These are phyloP conservation scores for Fusarium stilboides DNA, from an alignment of 2,329 filamentous ascomycete species.

Conservation along the genomic window DNA sequence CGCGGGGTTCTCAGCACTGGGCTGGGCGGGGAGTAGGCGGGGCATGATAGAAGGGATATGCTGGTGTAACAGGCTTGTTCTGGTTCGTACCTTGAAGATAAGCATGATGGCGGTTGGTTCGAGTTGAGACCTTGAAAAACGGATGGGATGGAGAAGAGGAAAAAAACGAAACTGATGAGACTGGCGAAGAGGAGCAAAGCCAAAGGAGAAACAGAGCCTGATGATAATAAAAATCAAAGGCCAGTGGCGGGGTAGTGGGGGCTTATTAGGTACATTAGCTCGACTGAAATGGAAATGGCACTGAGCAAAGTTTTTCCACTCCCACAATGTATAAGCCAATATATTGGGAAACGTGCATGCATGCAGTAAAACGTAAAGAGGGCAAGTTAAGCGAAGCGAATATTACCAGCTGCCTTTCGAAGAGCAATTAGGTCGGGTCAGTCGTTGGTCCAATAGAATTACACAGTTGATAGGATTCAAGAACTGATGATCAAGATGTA, in stretches of 20 bases:
- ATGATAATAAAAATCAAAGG: conserved; percentile 49
- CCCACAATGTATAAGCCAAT: conserved; percentile 10
- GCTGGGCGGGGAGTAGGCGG: conserved; percentile 15
- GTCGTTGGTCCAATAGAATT: conserved; percentile 28
- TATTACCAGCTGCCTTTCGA: too few species aligned
- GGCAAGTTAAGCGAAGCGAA: too few species aligned
- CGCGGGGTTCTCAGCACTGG: conserved; percentile 34
- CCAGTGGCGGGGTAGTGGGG: conserved; percentile 48
- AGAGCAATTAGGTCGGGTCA: not conserved
- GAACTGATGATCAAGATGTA: not conserved
- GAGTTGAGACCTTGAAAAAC: conserved; percentile 38
- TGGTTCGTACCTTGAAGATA: conserved; percentile 75
- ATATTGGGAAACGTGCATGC: not conserved
- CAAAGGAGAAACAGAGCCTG: conserved; percentile 43
- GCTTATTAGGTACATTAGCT: conserved; percentile 35
- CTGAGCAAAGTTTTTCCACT: conserved; percentile 29
- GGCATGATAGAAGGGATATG: conserved; percentile 3
- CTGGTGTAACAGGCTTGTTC: not conserved
- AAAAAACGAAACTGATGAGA: conserved; percentile 36
- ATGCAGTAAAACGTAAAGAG: not conserved
- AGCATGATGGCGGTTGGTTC: conserved; percentile 74
- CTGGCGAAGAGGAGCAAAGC: conserved; percentile 41
- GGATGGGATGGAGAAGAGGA: conserved; percentile 29
- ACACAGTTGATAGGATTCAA: not conserved
- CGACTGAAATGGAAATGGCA: conserved; percentile 23